These are phyloP conservation scores for Tolypocladium pustulatum DNA, from an alignment of 2,329 filamentous ascomycete species.

Conservation along the genomic window DNA sequence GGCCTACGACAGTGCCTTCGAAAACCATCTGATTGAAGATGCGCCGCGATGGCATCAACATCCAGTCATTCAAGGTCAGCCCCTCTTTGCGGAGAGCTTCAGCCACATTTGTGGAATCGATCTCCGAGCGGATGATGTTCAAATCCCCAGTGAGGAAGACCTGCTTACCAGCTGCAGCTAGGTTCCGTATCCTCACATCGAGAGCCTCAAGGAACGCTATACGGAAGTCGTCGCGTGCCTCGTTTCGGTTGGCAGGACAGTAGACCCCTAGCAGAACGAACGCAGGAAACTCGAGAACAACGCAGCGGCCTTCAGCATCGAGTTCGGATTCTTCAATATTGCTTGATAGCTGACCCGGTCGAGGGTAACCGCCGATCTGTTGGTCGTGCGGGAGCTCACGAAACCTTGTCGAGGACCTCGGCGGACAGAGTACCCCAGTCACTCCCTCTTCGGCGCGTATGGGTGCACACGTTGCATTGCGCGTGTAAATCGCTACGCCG, in stretches of 20 bases:
- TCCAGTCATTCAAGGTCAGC: constrained; percentile 59
- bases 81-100: constrained; percentile 64
- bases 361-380: constrained; percentile 84
- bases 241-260: constrained; percentile 80
- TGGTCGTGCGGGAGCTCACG: constrained; percentile 62
- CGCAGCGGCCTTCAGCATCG: constrained; percentile 85
- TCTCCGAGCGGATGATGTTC: constrained; percentile 60
- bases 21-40: constrained; percentile 81
- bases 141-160: constrained; percentile 82
- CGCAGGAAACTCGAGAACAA: constrained; percentile 85
- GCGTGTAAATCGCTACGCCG: constrained; percentile 88
- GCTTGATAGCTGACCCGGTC: constrained; percentile 51
- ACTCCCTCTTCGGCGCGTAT: constrained; percentile 92
- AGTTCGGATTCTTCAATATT: constrained; percentile 59
- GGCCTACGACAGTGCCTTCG: constrained; percentile 56
- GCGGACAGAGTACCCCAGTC: constrained; percentile 66
- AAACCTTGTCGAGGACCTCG: constrained; percentile 60
- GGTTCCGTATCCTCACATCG: constrained; percentile 75
- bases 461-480: constrained; percentile 74
- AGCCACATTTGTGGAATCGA: constrained; percentile 66
- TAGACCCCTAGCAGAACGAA: constrained; percentile 93
- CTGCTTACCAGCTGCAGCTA: constrained; percentile 68
- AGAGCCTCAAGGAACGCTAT: constrained; percentile 69
- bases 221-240: constrained; percentile 72
- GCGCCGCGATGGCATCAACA: constrained; percentile 60